phyloP scores from a whole-genome alignment of 768 basidiomycete species.

The Termitomyces titanicus region DNA sequence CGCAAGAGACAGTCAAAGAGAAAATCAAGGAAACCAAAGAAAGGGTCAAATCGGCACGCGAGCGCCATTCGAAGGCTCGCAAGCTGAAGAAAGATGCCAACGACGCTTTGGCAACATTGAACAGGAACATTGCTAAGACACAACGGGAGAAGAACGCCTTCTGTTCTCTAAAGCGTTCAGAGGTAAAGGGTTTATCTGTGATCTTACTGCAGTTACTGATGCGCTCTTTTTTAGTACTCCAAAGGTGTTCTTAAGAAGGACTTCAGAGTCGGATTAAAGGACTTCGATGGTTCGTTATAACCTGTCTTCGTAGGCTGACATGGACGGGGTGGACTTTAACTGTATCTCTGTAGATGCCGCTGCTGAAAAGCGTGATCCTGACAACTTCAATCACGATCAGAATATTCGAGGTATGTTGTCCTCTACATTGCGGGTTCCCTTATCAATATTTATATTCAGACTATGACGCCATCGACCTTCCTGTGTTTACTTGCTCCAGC shows the following conservation, averaged over 20 bases:
- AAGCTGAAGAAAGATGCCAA: constrained; percentile 31
- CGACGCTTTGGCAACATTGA: constrained; percentile 29
- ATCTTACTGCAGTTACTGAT: background rate
- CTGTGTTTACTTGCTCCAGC: constrained; percentile 59
- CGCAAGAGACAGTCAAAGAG: constrained; percentile 39
- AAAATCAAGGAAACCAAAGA: constrained; percentile 42
- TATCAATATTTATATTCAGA: constrained; percentile 29
- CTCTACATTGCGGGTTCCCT: background rate
- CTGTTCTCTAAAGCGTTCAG: constrained; percentile 55
- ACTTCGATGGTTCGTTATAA: constrained; percentile 45
- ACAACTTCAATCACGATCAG: constrained; percentile 50
- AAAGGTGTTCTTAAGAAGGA: constrained; percentile 55
- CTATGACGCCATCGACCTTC: constrained; percentile 56
- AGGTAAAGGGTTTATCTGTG: constrained; percentile 27
- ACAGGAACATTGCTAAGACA: constrained; percentile 39
- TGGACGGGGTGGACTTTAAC: background rate
- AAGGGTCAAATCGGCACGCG: constrained; percentile 36
- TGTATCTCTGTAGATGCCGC: constrained; percentile 38
- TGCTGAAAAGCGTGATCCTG: constrained; percentile 54
- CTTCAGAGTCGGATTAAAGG: constrained; percentile 55
- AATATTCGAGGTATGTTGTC: constrained; percentile 40
- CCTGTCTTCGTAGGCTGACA: background rate
- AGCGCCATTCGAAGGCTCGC: constrained; percentile 32
- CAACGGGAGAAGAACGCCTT: constrained; percentile 62
- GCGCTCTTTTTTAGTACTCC: constrained; percentile 37